These are phyloP conservation scores for Acorus calamus DNA, from an alignment of 106 monocot genomes.

Conservation along the genomic window DNA sequence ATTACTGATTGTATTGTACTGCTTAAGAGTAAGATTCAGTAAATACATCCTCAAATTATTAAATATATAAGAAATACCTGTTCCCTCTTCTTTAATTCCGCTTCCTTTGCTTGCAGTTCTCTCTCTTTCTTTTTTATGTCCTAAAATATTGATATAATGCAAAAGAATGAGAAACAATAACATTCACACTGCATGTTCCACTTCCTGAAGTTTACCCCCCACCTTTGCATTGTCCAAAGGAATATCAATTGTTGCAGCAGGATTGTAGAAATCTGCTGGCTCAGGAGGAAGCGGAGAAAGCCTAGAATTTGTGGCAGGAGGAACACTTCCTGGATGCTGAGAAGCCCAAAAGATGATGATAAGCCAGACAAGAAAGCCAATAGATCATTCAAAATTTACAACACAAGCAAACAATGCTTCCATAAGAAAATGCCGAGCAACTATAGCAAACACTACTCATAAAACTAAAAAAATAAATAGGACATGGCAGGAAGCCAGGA, in stretches of 20 bases:
- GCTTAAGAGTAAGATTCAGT: too few relatives aligned
- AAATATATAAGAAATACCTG: conserved; percentile 24
- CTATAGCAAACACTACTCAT: too few relatives aligned
- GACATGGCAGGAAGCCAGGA: too few relatives aligned
- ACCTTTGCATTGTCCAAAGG: conserved; percentile 76
- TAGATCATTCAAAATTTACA: not conserved
- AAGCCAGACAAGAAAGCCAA: not conserved
- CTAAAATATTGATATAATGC: conserved; percentile 17
- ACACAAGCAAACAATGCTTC: too few relatives aligned
- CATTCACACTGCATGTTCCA: not conserved
- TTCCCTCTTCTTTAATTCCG: conserved; percentile 77
- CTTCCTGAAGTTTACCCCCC: not conserved
- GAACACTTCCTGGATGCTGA: conserved; percentile 67
- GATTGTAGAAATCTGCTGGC: conserved; percentile 86
- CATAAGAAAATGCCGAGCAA: too few relatives aligned
- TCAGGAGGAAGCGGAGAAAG: conserved; percentile 95
- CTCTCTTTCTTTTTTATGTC: conserved; percentile 65
- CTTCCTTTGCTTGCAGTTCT: conserved; percentile 75
- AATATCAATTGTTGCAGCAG: conserved; percentile 65
- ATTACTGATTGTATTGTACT: too few relatives aligned
- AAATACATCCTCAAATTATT: too few relatives aligned
- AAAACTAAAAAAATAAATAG: too few relatives aligned
- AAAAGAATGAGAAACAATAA: not conserved
- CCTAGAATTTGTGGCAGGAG: conserved; percentile 73
- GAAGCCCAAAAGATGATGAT: not conserved